These are phyloP conservation scores for Meira nashicola DNA, from an alignment of 1,284 basidiomycete genomes.

Conservation along the genomic window DNA sequence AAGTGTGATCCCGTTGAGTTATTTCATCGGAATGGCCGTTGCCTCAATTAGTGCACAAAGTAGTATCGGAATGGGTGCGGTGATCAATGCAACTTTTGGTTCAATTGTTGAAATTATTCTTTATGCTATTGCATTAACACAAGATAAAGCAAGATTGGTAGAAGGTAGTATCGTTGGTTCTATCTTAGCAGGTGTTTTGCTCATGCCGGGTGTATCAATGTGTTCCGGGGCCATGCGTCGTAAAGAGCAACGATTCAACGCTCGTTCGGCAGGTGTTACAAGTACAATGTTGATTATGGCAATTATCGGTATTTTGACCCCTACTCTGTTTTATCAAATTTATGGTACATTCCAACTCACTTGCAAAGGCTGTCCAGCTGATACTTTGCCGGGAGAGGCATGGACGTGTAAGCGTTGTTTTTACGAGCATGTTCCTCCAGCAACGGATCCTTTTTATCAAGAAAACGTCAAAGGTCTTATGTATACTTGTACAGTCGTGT, in stretches of 20 bases:
- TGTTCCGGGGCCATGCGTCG: conserved; percentile 81
- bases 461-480: conserved; percentile 86
- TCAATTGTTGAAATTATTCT: conserved; percentile 96
- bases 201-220: conserved; percentile 98
- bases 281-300: conserved; percentile 99
- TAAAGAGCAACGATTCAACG: conserved; percentile 98
- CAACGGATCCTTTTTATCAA: conserved; percentile 92
- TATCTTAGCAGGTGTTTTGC: conserved; percentile 89
- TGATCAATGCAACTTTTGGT: conserved; percentile 99
- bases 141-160: conserved; percentile 85
- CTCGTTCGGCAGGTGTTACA: conserved; percentile 94
- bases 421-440: conserved; percentile 89
- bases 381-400: conserved; percentile 25
- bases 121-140: conserved; percentile 80
- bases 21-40: conserved; percentile 99
- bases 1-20: conserved; percentile 92
- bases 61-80: conserved; percentile 97
- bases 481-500: conserved; percentile 85
- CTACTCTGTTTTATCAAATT: conserved; percentile 96
- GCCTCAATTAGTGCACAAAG: conserved; percentile 97
- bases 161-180: conserved; percentile 91
- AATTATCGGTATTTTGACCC: conserved; percentile 90
- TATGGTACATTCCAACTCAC: conserved; percentile 96
- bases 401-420: conserved; percentile 90
- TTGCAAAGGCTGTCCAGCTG: conserved; percentile 77